Conservation (phyloP, 768 basidiomycete species). For the Hemileccinum impolitum region DNA sequence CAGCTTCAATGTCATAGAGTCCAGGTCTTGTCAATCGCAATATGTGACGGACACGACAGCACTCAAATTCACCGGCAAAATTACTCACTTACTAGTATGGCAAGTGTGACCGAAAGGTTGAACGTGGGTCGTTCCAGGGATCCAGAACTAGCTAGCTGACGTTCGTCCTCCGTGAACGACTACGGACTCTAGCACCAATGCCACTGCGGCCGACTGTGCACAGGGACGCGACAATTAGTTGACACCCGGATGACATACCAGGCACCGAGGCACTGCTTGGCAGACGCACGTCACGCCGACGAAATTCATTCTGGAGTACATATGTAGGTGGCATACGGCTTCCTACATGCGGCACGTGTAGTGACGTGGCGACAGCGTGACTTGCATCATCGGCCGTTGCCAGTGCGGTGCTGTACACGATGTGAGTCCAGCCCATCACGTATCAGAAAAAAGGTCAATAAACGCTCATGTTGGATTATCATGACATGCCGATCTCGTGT, state of each 20-base stretch:
- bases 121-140: too few species aligned
- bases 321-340: too few species aligned
- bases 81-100: too few species aligned
- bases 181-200: neutral
- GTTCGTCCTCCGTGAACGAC: neutral
- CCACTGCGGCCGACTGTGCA: neutral
- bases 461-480: neutral
- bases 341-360: too few species aligned
- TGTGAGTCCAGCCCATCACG: slow-evolving; percentile 46
- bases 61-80: too few species aligned
- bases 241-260: slow-evolving; percentile 38
- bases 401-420: too few species aligned
- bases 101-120: too few species aligned
- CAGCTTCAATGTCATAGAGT: slow-evolving; percentile 61
- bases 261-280: slow-evolving; percentile 52
- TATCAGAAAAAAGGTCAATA: slow-evolving; percentile 25
- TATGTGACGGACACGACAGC: too few species aligned
- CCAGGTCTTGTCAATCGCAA: slow-evolving; percentile 32
- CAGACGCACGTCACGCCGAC: neutral
- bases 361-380: too few species aligned
- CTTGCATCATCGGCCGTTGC: too few species aligned
- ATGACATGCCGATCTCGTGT: neutral
- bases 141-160: too few species aligned
- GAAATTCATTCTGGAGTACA: too few species aligned
- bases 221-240: neutral